Base-by-base conservation (phyloP, 768 basidiomycete species). In the Lentinula sp. region DNA sequence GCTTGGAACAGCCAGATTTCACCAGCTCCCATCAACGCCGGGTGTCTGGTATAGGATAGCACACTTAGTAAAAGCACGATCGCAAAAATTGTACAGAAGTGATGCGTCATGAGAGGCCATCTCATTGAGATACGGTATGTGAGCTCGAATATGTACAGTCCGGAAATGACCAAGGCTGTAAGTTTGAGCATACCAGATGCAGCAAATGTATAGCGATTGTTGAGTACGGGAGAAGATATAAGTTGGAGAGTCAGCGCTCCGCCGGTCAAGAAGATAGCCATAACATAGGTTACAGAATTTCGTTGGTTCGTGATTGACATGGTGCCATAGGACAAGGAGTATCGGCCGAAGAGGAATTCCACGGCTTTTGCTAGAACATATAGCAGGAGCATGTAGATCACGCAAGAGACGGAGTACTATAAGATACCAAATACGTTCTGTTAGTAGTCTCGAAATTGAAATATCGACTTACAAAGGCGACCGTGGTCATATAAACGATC, bases 21-120 rank as follows among this genome's bases (percentile, higher is more conserved):
- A 5, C 54, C 54, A 18, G 37, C 54, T 34, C 37, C 37, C 35
- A 56, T 39, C 13, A 56, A 21, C n/a, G 54, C 54, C 11, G 54
- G 54, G 15, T 56, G 54, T 21, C 37, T 28, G 10, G 54, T 56
- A 15, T 56, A 39, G 4, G 35, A 39, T 23, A 56, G 23, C 37
- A 56, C 37, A 28, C 54, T 56, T 9, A 56, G 54, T n/a, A 56
- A 35, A 13, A 56, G 40, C 13, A 56, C 54, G 11, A 39, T 39
- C 1, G 54, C 54, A 21, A 56, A 56, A 9, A 56, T 56, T 6
- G 54, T 56, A 23, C 54, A 56, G 21, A 56, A 56, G 10, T 56
- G 54, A 56, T 56, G 54, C 13, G 54, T 40, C 37, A 56, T 43
- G 6, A 56, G 54, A 39, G 54, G 54, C 54, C 54, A 56, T 35